Base-by-base conservation (phyloP, 805 yeast species). In the Saturnispora sekii region DNA sequence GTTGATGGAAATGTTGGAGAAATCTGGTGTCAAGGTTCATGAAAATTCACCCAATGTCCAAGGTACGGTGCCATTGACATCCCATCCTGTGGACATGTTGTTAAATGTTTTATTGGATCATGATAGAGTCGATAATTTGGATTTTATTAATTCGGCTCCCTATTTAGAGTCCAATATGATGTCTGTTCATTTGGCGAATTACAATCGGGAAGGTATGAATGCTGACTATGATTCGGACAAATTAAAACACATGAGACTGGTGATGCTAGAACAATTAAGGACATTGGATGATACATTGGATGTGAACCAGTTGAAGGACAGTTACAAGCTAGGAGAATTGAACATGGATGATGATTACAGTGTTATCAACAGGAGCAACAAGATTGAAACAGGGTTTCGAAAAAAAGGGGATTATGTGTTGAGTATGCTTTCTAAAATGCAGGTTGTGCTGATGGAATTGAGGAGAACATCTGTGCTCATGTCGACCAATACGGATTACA, bases 401-500 rank as follows among this genome's bases (percentile, higher is more conserved):
- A 59, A 59, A 46, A 58, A 59, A 41, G 43, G 56, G 15, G 62
- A 59, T 43, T 56, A 48, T 31, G 38, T 59, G 2, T 40, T 59
- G 17, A 40, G 44, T 12, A 47, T 49, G 21, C 40, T 63, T 11
- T 48, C 55, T 21, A 45, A 53, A 16, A 34, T 60, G 5, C 62
- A 60, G 43, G 37, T 56, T 6, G 49, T 69, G 29, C 37, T 62
- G 4, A 41, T 52, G 7, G 66, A 62, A 42, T 49, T 73, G 36
- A 57, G 59, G 11, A 57, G 57, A 18, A 43, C 62, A n/a, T 40
- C 56, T 7, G 18, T 53, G 1, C 67, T 71, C 44, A 47, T 69
- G 10, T 52, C 69, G n/a, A 67, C 67, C 7, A 48, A 63, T 26
- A 73, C 76, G 0, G 52, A 54, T 10, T 70, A 66, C 51, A 59